phyloP scores from a whole-genome alignment of 805 yeast genomes.

The Saturnispora sanitii region DNA sequence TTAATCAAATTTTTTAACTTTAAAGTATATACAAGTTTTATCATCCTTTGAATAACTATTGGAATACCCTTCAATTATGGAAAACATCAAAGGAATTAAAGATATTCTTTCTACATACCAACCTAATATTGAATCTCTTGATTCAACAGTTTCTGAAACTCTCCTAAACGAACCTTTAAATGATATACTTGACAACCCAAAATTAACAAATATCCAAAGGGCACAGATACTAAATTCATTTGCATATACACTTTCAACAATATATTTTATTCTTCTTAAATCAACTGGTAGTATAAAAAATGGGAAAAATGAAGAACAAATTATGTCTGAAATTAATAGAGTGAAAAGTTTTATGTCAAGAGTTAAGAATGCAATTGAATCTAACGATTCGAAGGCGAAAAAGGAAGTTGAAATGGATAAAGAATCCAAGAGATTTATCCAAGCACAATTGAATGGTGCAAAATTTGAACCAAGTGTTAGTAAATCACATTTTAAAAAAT shows the following conservation, averaged over 20 bases:
- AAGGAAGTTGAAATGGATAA: conserved; percentile 15
- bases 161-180: conserved; percentile 12
- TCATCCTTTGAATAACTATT: not conserved
- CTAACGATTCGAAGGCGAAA: conserved; percentile 19
- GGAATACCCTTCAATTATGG: conserved; percentile 4
- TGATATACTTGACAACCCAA: conserved; percentile 7
- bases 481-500: not conserved
- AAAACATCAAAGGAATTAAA: conserved; percentile 9
- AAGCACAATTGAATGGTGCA: conserved; percentile 13
- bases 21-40: no score
- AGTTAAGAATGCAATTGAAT: conserved; percentile 33
- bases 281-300: conserved; percentile 39
- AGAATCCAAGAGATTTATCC: conserved; percentile 24
- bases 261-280: conserved; percentile 51
- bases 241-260: conserved; percentile 46
- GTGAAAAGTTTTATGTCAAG: conserved; percentile 61
- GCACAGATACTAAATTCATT: conserved; percentile 27
- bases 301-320: conserved; percentile 43
- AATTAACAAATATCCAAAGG: conserved; percentile 19
- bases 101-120: not conserved
- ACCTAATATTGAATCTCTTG: not conserved
- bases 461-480: conserved; percentile 25
- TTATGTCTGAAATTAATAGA: conserved; percentile 56
- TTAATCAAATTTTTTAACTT: not conserved
- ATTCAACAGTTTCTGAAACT: conserved; percentile 7